Base-by-base conservation (phyloP, 345 rosid species). In the Brassica incana region DNA sequence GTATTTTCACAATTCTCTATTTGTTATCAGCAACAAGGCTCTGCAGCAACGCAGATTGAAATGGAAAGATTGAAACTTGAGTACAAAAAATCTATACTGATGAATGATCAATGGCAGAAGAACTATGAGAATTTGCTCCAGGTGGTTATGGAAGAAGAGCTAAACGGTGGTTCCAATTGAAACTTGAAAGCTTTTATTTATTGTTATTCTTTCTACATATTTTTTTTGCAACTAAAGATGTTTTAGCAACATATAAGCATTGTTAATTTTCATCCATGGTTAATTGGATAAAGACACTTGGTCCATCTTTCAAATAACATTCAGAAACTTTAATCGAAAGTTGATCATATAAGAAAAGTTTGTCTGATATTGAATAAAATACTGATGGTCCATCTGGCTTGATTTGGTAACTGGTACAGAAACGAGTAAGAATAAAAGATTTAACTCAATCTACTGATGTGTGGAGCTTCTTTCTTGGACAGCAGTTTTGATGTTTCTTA, bases 11-110 rank as follows among this genome's bases (percentile, higher is more conserved):
- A 63, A 32, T 14, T 36, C 8, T 77, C 10, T 40, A 38, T 5
- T 45, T 45, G 74, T 63, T 63, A 8, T 64, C 83, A 80, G 83
- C 77, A 80, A 75, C 83, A 80, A 80, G 73, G 80, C 66, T 75
- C 85, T 32, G 89, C 89, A 27, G 92, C 93, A 48, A 81, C 86
- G 18, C 90, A 92, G 84, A 86, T 88, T 73, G 97, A 90, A 83
- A 73, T 84, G 76, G 90, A 88, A 81, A 90, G 85, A 75, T 64
- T 88, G 70, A 90, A 88, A 88, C 83, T 71, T 52, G 93, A 90
- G 48, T 40, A 66, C 52, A 70, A 80, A 61, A 84, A 75, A 67
- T 76, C 82, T 1, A 32, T 65, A 72, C 81, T 86, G 75, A 82
- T 86, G 88, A 85, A 81, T 81, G 77, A 79, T 50, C 89, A 86